Base-by-base conservation (phyloP, 2,329 filamentous ascomycete species). In the Penicillium sp. region DNA sequence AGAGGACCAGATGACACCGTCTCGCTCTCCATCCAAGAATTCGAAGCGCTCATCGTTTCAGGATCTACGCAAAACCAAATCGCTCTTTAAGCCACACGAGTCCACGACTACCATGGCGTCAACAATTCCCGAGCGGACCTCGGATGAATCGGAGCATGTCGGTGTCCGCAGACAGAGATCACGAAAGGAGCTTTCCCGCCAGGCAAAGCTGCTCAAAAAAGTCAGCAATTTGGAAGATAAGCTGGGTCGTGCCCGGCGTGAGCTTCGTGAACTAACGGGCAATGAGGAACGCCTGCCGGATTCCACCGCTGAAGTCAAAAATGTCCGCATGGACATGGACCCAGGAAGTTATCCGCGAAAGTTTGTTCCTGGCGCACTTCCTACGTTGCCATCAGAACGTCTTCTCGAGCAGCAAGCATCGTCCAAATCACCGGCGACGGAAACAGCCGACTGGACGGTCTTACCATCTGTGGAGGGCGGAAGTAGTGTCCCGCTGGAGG, bases 191-290 rank as follows among this genome's bases (percentile, higher is more conserved):
- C 60, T 80, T 4, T 65, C 72, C 33, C 73, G 71, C 50, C 74
- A 80, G 49, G 66, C 71, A 41, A 78, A 76, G 44, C 61, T 81
- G 20, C 64, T 69, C 27, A 79, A 77, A 60, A 70, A 75, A 35
- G 76, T 81, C 18, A 79, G 75, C 47, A 71, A 80, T 46, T 67
- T 81, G 9, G 77, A 82, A 49, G 56, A 65, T 9, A 79, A 80
- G 53, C 67, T 81, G 18, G 64, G 74, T 11, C 66, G 68, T 23
- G 76, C 76, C 6, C 68, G 75, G 22, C 68, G 67, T 32, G 73
- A 81, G 56, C 66, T 81, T 15, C 64, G 68, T 20, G 62, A 71
- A 4, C 64, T 72, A 26, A 59, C 75, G 11, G 62, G 62, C 8
- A 66, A 72, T 25, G 50, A 55, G 42, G 57, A 54, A 22, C 46